phyloP scores from a whole-genome alignment of 2,329 filamentous ascomycete species.

The Torrubiellomyces zombiae region DNA sequence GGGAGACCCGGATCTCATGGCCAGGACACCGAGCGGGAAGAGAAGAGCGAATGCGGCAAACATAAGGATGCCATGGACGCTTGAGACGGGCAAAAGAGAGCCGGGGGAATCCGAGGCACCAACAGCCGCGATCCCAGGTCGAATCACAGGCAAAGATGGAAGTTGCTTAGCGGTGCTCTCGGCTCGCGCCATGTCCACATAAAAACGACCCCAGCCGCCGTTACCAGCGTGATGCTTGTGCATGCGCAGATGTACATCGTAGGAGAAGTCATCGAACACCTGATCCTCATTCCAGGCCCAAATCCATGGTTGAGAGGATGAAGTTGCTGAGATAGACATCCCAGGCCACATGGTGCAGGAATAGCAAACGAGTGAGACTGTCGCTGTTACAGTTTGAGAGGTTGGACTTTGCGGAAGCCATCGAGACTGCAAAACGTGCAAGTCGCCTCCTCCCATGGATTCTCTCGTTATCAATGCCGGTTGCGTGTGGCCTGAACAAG shows the following conservation, averaged over 20 bases:
- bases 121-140: constrained; percentile 1
- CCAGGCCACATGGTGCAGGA: constrained; percentile 9
- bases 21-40: constrained; percentile 6
- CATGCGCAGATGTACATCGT: constrained; percentile 5
- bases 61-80: constrained; percentile 7
- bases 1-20: constrained; percentile 6
- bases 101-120: constrained; percentile 5
- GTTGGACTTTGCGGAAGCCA: constrained; percentile 3
- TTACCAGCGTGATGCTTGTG: constrained; percentile 5
- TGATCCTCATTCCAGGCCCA: constrained; percentile 11
- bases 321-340: constrained; percentile 5
- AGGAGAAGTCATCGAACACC: constrained; percentile 6
- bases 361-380: constrained; percentile 8
- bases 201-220: constrained; percentile 7
- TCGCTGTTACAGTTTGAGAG: constrained; percentile 3
- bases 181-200: constrained; percentile 7
- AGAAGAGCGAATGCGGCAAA: constrained; percentile 5
- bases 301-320: constrained; percentile 10
- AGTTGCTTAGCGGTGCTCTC: constrained; percentile 3
- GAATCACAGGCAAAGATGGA: constrained; percentile 4
- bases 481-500: constrained; percentile 4
- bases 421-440: constrained; percentile 4
- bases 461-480: constrained; percentile 3
- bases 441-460: constrained; percentile 3
- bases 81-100: constrained; percentile 2